A percentile compares a stretch with the other conserved stretches of the same genome.
These are phyloP conservation scores for Ophiostoma tasmaniense DNA, from an alignment of 2,329 filamentous ascomycete species.

Conservation along the genomic window DNA sequence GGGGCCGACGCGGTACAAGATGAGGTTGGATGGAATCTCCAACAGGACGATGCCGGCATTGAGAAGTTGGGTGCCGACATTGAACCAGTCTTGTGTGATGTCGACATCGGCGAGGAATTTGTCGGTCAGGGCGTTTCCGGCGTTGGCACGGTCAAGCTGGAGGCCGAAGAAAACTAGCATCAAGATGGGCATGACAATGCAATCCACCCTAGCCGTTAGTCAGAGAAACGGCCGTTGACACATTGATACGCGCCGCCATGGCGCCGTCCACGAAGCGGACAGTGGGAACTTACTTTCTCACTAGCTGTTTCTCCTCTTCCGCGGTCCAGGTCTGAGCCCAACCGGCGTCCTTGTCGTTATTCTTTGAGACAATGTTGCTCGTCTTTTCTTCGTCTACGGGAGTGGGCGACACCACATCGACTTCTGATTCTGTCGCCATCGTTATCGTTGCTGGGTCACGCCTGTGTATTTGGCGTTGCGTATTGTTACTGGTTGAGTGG, in stretches of 20 bases:
- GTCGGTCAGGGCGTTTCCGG: conserved; percentile 45
- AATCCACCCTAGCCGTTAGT: conserved; percentile 24
- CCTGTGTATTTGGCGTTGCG: background rate
- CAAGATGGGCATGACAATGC: conserved; percentile 36
- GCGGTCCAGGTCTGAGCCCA: background rate
- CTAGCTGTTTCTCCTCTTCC: background rate
- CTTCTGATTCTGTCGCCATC: background rate
- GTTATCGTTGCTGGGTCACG: background rate
- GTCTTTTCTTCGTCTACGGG: background rate
- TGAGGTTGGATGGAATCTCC: conserved; percentile 38
- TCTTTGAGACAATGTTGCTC: background rate
- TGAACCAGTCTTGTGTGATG: conserved; percentile 43
- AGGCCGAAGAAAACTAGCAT: conserved; percentile 36
- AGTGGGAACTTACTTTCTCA: background rate
- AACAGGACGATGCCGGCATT: conserved; percentile 28
- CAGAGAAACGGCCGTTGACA: background rate
- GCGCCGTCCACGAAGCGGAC: background rate
- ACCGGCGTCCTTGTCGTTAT: background rate
- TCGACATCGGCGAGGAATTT: conserved; percentile 40
- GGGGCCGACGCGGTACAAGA: conserved; percentile 40
- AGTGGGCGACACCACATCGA: background rate
- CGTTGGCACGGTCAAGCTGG: conserved; percentile 34
- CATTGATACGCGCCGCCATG: background rate
- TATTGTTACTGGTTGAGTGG: background rate
- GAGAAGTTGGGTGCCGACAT: conserved; percentile 41